phyloP scores from a whole-genome alignment of 1,139 yeast genomes.

The Candida mesenterica region DNA sequence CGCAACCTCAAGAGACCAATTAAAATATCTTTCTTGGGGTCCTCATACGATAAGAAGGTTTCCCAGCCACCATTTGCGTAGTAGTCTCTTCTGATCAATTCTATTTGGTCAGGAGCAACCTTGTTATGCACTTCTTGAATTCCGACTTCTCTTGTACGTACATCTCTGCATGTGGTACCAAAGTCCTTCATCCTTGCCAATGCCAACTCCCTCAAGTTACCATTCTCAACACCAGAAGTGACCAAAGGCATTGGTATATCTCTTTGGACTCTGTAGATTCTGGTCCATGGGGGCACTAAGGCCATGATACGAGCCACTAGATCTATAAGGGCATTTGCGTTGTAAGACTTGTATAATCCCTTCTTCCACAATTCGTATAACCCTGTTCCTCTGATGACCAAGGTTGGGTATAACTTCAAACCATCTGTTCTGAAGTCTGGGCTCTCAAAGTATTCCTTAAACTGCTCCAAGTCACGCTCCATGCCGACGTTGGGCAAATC shows the following conservation, averaged over 20 bases:
- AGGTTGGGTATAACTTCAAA: slow-evolving; percentile 88
- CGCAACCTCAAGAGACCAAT: slow-evolving; percentile 88
- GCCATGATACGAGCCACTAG: slow-evolving; percentile 94
- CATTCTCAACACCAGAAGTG: slow-evolving; percentile 97
- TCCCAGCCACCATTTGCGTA: slow-evolving; percentile 99
- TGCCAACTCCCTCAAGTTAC: slow-evolving; percentile 92
- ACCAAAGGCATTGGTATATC: slow-evolving; percentile 99
- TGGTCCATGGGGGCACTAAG: slow-evolving; percentile 98
- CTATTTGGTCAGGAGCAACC: slow-evolving; percentile 96
- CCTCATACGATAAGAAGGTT: slow-evolving; percentile 93
- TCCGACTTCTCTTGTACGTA: slow-evolving; percentile 98
- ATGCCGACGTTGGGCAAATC: slow-evolving; percentile 97
- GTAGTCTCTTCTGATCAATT: slow-evolving; percentile 90
- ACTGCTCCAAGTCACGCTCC: slow-evolving; percentile 97
- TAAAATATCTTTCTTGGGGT: slow-evolving; percentile 93
- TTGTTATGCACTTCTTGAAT: slow-evolving; percentile 97
- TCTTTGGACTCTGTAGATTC: slow-evolving; percentile 96
- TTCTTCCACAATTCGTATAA: slow-evolving; percentile 96
- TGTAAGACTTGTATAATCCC: slow-evolving; percentile 90
- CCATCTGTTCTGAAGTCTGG: slow-evolving; percentile 98
- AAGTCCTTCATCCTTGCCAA: slow-evolving; percentile 97
- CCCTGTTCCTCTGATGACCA: slow-evolving; percentile 97
- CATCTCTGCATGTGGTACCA: slow-evolving; percentile 94
- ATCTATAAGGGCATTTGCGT: slow-evolving; percentile 91
- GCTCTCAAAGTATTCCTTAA: slow-evolving; percentile 92